phyloP scores from a whole-genome alignment of 306 rosid species.

The Prunus dulcis region DNA sequence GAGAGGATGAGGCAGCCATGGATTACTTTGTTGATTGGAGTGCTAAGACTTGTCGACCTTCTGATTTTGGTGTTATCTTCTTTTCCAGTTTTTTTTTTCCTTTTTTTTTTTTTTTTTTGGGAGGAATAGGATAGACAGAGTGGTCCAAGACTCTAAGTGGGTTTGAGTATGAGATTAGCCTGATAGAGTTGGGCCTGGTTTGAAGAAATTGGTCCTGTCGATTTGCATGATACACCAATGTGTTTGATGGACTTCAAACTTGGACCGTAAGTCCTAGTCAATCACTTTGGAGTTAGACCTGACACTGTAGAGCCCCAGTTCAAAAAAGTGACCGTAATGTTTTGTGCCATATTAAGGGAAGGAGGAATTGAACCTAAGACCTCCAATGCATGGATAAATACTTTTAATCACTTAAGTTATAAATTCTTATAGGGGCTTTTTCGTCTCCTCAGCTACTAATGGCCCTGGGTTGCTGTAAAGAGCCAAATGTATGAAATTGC shows the following conservation, averaged over 20 bases:
- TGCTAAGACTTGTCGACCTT: not conserved
- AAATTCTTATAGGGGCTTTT: too few relatives aligned
- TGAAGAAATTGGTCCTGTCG: too few relatives aligned
- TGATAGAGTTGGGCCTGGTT: too few relatives aligned
- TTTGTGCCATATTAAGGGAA: not conserved
- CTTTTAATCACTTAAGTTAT: fast-evolving
- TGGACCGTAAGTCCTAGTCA: not conserved
- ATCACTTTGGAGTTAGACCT: not conserved
- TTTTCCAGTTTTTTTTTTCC: not conserved
- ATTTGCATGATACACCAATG: not conserved
- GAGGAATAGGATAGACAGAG: too few relatives aligned
- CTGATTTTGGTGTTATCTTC: not conserved
- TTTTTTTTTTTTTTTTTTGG: not conserved
- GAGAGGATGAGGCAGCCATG: slow-evolving; percentile 71
- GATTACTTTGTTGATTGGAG: not conserved
- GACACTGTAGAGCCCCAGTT: too few relatives aligned
- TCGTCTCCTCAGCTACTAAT: too few relatives aligned
- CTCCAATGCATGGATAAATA: too few relatives aligned
- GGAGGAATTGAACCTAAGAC: fast-evolving
- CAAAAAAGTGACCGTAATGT: not conserved
- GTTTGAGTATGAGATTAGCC: not conserved
- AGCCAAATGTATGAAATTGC: too few relatives aligned
- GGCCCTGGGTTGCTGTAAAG: too few relatives aligned
- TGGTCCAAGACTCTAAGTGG: not conserved
- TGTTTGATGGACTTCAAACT: not conserved